Evolutionary conservation across 257 asterid species (phyloP), one percentile per base, ranked within the genome.

Genomic region (Handroanthus guayacan): DNA sequence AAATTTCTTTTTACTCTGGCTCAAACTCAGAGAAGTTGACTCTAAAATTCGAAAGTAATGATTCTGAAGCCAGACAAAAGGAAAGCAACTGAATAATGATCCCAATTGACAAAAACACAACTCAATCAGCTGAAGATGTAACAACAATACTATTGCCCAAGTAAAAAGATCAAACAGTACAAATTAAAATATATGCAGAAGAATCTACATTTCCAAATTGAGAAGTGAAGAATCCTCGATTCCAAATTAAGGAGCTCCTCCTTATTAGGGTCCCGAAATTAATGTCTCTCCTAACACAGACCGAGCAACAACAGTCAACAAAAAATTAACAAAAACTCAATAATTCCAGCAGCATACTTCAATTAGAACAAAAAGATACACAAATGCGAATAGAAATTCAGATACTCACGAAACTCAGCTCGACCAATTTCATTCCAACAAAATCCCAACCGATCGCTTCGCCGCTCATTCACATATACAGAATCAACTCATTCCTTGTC

Each of bases 321-420:
- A 20, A n/a, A 45, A 54, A 51, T 9, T 1, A 47, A 31, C 10
- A n/a, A 34, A 2, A 11, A 36, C 2, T 17, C 50, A 17, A 4
- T 38, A n/a, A n/a, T 43, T 37, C 13, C 48, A 11, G 3, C 6
- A 18, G 10, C 39, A 43, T 6, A 41, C 57, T 56, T 51, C 70
- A 67, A 69, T 11, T 38, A 6, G 52, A 56, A 12, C 45, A 7
- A 39, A 68, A 17, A 8, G 1, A 31, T 2, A 69, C 48, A 14
- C 31, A 7, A 62, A 50, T 5, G 36, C 64, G 6, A 16, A 18
- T 41, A 16, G 3, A 18, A 69, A 54, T 17, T 55, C 72, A 73
- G 25, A 67, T 47, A 64, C 82, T 75, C 60, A 81, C 87, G 51
- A 58, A 55, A 62, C 78, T 77, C 78, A 81, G 84, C 86, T 81